phyloP scores from a whole-genome alignment of 768 basidiomycete species.

The Gelatoporia subvermispora region DNA sequence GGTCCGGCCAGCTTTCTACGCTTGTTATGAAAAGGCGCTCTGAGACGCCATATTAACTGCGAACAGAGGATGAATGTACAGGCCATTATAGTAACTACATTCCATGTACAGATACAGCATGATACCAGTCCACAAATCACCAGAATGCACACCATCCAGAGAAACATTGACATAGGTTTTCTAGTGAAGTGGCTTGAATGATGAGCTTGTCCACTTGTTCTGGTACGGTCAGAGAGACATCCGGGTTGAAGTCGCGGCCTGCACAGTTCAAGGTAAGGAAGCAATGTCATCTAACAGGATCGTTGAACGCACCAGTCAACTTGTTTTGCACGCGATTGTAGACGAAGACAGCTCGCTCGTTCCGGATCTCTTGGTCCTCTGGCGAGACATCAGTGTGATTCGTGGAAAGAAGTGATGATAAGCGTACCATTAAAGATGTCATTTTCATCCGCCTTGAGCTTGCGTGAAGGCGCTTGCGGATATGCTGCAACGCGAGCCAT shows the following conservation, averaged over 20 bases:
- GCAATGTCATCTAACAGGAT: not conserved
- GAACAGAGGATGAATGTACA: too few relatives aligned
- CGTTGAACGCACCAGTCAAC: slow-evolving; percentile 65
- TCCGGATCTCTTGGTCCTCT: slow-evolving; percentile 80
- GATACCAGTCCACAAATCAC: slow-evolving; percentile 35
- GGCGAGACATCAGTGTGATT: slow-evolving; percentile 13
- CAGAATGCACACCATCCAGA: slow-evolving; percentile 93
- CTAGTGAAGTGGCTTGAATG: slow-evolving; percentile 85
- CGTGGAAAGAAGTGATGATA: not conserved
- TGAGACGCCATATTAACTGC: too few relatives aligned
- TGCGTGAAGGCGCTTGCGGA: slow-evolving; percentile 76
- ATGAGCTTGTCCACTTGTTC: slow-evolving; percentile 92
- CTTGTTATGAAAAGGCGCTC: too few relatives aligned
- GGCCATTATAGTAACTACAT: too few relatives aligned
- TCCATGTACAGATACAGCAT: not conserved
- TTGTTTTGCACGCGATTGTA: slow-evolving; percentile 95
- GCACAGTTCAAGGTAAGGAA: not conserved
- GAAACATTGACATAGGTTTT: slow-evolving; percentile 96
- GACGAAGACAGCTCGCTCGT: slow-evolving; percentile 84
- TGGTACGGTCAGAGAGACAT: slow-evolving; percentile 63
- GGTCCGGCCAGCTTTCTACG: too few relatives aligned
- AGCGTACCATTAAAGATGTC: slow-evolving; percentile 77
- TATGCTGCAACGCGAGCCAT: slow-evolving; percentile 64
- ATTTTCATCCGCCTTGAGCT: slow-evolving; percentile 86
- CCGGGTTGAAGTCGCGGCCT: slow-evolving; percentile 94